Base-by-base conservation (phyloP, 179 eudicot species). In the Heliamphora pulchella region DNA sequence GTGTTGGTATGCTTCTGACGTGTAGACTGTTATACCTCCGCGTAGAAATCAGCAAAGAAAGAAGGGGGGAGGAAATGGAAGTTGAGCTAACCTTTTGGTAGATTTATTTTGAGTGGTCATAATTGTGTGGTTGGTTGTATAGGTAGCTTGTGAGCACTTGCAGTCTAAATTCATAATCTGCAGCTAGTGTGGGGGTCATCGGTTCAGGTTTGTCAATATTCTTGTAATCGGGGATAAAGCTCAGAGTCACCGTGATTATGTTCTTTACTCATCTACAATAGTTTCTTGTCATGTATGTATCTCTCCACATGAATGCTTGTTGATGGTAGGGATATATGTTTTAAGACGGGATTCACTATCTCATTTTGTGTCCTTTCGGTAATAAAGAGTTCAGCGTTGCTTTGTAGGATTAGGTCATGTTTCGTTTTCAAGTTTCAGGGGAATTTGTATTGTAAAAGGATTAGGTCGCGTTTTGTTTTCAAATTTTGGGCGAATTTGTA, bases 1-100 rank as follows among this genome's bases (percentile, higher is more conserved):
- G 47, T 47, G 55, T 79, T 54, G 78, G 90, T 74, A 82, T 83
- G 83, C 85, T 87, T 80, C 85, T 86, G 84, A 86, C 90, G 75
- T 31, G 31, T 86, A 83, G 85, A 82, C 75, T 75, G 72, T 71
- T 64, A 71, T 61, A 81, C 76, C 58, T 71, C 68, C 54, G 82
- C 77, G 66, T 69, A 78, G 69, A 78, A 47, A 80, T 67, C 78
- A 64, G 78, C 79, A 80, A 76, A 78, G 71, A 50, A 65, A 14
- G 8, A 75, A 70, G 15, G 62, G 78, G 75, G 65, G 81, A 81
- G 65, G 80, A 48, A 58, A 63, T 78, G 46, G 71, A 80, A 84
- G 84, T 74, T 79, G 80, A 78, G 82, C 86, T 86, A 79, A 86
- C 88, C 81, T 64, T 82, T 84, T 84, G 72, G 69, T 75, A 20